These are phyloP conservation scores for Hyaloperonospora arabidopsidis DNA, from an alignment of 352 stramenopile species.

Conservation along the genomic window DNA sequence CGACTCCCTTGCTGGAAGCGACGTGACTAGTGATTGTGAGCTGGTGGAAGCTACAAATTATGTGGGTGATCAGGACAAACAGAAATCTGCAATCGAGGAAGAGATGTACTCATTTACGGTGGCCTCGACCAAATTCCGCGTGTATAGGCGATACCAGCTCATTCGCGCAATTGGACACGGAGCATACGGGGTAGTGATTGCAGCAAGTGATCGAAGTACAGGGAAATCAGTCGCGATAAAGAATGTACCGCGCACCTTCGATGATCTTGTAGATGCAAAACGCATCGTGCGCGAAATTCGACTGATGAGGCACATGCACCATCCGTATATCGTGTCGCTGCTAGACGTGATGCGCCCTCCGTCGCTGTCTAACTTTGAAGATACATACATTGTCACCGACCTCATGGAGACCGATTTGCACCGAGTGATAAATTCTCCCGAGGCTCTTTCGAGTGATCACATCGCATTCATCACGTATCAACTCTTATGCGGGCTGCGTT, in stretches of 20 bases:
- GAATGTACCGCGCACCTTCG: constrained; percentile 80
- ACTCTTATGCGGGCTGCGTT: constrained; percentile 65
- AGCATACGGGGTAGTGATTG: constrained; percentile 75
- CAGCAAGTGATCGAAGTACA: constrained; percentile 69
- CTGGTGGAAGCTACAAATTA: constrained; percentile 15
- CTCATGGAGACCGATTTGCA: constrained; percentile 80
- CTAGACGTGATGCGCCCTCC: constrained; percentile 71
- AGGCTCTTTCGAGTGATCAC: constrained; percentile 63
- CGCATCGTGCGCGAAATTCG: constrained; percentile 80
- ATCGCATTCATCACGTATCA: constrained; percentile 83
- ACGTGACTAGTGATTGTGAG: constrained; percentile 13
- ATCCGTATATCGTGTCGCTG: constrained; percentile 66
- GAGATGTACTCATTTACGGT: constrained; percentile 84
- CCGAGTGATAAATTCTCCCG: constrained; percentile 71
- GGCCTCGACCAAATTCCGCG: constrained; percentile 75
- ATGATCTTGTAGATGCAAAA: constrained; percentile 79
- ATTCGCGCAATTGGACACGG: constrained; percentile 77
- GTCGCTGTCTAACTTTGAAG: constrained; percentile 64
- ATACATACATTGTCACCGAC: constrained; percentile 81
- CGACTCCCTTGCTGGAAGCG: constrained; percentile 19
- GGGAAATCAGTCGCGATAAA: constrained; percentile 82
- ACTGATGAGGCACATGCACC: constrained; percentile 67
- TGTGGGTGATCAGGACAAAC: constrained; percentile 13
- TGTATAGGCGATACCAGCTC: constrained; percentile 77
- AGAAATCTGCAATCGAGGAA: constrained; percentile 19